phyloP scores from a whole-genome alignment of 2,329 filamentous ascomycete genomes.

The Hymenoscyphus salicellus region DNA sequence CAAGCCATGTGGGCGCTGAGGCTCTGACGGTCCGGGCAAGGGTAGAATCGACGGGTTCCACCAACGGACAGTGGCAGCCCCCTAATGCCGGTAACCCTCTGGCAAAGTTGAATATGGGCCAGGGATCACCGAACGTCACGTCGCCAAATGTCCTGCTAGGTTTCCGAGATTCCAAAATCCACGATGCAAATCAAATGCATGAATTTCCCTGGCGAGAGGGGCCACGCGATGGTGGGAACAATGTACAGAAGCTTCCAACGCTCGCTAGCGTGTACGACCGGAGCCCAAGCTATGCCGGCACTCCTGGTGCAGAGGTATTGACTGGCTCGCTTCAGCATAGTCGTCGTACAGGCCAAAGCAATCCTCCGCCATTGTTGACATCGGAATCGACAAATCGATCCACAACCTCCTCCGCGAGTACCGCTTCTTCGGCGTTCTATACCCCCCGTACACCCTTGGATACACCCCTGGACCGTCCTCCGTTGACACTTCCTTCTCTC shows the following conservation, averaged over 20 bases:
- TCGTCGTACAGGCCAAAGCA: conserved; percentile 25
- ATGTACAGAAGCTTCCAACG: conserved; percentile 21
- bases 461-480: conserved; percentile 30
- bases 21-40: conserved; percentile 17
- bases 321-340: conserved; percentile 27
- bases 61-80: conserved; percentile 23
- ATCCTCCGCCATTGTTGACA: conserved; percentile 31
- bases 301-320: conserved; percentile 15
- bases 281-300: conserved; percentile 20
- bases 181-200: conserved; percentile 22
- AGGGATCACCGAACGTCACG: conserved; percentile 22
- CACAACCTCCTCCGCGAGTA: conserved; percentile 28
- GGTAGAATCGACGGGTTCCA: conserved; percentile 27
- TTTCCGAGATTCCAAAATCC: conserved; percentile 33
- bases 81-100: conserved; percentile 17
- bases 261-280: conserved; percentile 22
- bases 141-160: conserved; percentile 31
- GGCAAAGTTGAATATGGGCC: conserved; percentile 18
- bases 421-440: conserved; percentile 30
- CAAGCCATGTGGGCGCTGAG: conserved; percentile 26
- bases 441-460: conserved; percentile 35
- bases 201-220: conserved; percentile 32
- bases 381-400: conserved; percentile 33
- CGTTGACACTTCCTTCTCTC: conserved; percentile 28
- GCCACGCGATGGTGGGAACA: conserved; percentile 22